Evolutionary conservation across 1,284 basidiomycete genomes (phyloP).

Genomic region (Ustilago loliicola): DNA sequence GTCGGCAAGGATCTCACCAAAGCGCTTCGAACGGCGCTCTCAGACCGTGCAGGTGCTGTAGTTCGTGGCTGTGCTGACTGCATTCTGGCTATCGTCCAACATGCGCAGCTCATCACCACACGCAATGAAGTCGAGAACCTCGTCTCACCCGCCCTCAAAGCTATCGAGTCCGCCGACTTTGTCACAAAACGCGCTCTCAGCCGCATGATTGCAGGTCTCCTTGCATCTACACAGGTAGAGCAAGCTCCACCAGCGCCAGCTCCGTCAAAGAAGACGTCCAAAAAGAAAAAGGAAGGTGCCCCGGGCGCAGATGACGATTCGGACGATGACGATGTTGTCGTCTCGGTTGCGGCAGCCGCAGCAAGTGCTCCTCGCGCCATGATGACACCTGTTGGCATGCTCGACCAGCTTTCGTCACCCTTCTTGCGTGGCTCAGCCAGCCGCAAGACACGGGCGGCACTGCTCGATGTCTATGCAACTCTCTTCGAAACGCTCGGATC

Average conservation of each 20-base stretch:
- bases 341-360: slow-evolving; percentile 70
- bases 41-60: slow-evolving; percentile 86
- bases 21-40: slow-evolving; percentile 80
- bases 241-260: slow-evolving; percentile 72
- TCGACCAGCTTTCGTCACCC: slow-evolving; percentile 80
- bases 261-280: slow-evolving; percentile 71
- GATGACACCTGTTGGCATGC: slow-evolving; percentile 83
- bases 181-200: slow-evolving; percentile 84
- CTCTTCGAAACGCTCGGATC: slow-evolving; percentile 82
- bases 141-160: slow-evolving; percentile 79
- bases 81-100: slow-evolving; percentile 66
- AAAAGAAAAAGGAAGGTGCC: slow-evolving; percentile 74
- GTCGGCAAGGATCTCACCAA: slow-evolving; percentile 86
- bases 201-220: slow-evolving; percentile 83
- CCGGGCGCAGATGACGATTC: slow-evolving; percentile 71
- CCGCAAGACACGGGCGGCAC: slow-evolving; percentile 83
- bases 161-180: slow-evolving; percentile 83
- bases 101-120: slow-evolving; percentile 70
- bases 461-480: slow-evolving; percentile 89
- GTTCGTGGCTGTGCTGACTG: slow-evolving; percentile 84
- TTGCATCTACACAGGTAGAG: slow-evolving; percentile 86
- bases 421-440: slow-evolving; percentile 80
- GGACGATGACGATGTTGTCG: slow-evolving; percentile 72
- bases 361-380: slow-evolving; percentile 80
- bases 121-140: slow-evolving; percentile 82